Percentiles rank a stretch among this genome's conserved stretches.
These are phyloP conservation scores for Hypoxylon lenormandii DNA, from an alignment of 495 filamentous ascomycete species.

Conservation along the genomic window DNA sequence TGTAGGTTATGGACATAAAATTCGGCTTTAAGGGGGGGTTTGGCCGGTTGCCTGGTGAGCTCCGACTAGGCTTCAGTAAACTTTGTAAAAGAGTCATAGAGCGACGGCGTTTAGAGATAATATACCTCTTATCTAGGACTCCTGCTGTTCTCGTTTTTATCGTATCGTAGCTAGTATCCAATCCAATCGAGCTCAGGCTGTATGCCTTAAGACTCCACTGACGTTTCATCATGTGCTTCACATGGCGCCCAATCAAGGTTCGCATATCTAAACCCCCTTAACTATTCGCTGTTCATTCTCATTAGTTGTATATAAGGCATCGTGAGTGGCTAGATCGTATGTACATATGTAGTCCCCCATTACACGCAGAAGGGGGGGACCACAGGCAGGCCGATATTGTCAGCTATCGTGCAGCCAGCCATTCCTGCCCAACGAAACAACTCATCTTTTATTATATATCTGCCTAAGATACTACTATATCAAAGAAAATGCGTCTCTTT, in stretches of 20 bases:
- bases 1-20: constrained; percentile 61
- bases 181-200: constrained; percentile 27
- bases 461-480: constrained; percentile 6
- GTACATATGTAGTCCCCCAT: neutral
- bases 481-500: too few relatives aligned
- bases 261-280: too few relatives aligned
- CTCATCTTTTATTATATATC: constrained; percentile 7
- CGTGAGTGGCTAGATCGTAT: constrained; percentile 10
- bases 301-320: neutral
- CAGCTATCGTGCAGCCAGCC: constrained; percentile 1
- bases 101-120: constrained; percentile 43
- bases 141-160: constrained; percentile 10
- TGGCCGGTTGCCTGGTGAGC: constrained; percentile 25
- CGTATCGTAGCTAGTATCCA: constrained; percentile 8
- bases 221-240: constrained; percentile 14
- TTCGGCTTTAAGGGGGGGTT: constrained; percentile 7
- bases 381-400: neutral
- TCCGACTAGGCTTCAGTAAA: constrained; percentile 21
- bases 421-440: constrained; percentile 28
- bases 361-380: constrained; percentile 3
- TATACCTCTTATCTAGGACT: constrained; percentile 16
- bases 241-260: constrained; percentile 28
- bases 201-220: constrained; percentile 24
- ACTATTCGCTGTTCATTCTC: too few relatives aligned
- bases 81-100: constrained; percentile 30